Evolutionary conservation across 805 yeast species (phyloP).

Genomic region (Lipomyces oligophaga): DNA sequence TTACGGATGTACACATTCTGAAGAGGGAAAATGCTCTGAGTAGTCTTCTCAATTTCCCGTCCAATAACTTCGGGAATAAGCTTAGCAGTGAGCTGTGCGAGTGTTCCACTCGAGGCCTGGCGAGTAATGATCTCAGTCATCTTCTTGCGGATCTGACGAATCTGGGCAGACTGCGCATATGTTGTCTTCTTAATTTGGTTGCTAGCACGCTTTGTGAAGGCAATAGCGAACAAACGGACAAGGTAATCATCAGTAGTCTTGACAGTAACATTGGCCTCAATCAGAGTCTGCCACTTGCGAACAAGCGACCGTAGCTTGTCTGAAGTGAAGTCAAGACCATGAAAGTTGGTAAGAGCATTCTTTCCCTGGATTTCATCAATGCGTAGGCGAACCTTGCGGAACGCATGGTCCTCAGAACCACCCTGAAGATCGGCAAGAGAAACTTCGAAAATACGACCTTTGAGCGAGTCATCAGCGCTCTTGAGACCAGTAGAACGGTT

Average conservation of each 20-base stretch:
- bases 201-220: conserved; percentile 96
- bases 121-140: conserved; percentile 94
- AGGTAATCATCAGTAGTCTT: conserved; percentile 98
- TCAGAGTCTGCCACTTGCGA: conserved; percentile 98
- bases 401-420: conserved; percentile 97
- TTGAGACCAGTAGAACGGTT: conserved; percentile 97
- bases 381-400: conserved; percentile 95
- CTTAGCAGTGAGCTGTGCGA: conserved; percentile 94
- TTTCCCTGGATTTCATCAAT: conserved; percentile 99
- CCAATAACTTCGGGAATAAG: conserved; percentile 98
- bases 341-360: conserved; percentile 98
- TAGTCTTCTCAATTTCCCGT: conserved; percentile 96
- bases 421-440: conserved; percentile 91
- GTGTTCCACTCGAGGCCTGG: conserved; percentile 91
- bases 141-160: conserved; percentile 95
- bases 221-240: conserved; percentile 93
- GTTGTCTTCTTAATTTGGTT: conserved; percentile 97
- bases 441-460: conserved; percentile 96
- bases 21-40: conserved; percentile 92
- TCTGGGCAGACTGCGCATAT: conserved; percentile 95
- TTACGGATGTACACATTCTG: conserved; percentile 99
- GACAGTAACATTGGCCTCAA: conserved; percentile 96
- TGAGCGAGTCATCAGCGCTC: conserved; percentile 96
- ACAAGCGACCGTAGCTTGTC: conserved; percentile 97
- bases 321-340: conserved; percentile 96